These are phyloP conservation scores for Lecanoromycetidae sp. DNA, from an alignment of 2,329 filamentous ascomycete species.

Conservation along the genomic window DNA sequence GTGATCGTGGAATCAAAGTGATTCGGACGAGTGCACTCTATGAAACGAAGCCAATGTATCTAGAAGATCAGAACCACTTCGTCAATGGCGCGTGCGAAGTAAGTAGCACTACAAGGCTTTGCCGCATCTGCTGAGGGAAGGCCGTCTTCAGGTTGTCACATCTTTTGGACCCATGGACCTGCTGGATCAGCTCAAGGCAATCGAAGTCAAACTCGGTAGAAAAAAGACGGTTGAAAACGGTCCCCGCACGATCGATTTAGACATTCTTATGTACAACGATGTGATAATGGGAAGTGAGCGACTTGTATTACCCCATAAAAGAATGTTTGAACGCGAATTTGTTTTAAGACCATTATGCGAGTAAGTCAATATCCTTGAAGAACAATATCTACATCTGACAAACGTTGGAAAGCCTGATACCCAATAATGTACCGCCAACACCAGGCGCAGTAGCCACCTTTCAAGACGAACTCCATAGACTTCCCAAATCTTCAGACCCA, in stretches of 20 bases:
- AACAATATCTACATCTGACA: not conserved
- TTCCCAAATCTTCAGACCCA: slow-evolving; percentile 38
- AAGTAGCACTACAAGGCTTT: slow-evolving; percentile 23
- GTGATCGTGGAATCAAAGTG: slow-evolving; percentile 58
- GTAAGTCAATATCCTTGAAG: slow-evolving; percentile 34
- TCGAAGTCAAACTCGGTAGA: slow-evolving; percentile 69
- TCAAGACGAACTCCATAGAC: slow-evolving; percentile 20
- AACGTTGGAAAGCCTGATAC: slow-evolving; percentile 13
- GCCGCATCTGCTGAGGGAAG: not conserved
- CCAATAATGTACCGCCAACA: slow-evolving; percentile 1
- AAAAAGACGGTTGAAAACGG: slow-evolving; percentile 84
- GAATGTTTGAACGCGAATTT: slow-evolving; percentile 86
- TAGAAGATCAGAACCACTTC: slow-evolving; percentile 75
- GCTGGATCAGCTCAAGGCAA: slow-evolving; percentile 67
- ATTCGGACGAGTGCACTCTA: slow-evolving; percentile 76
- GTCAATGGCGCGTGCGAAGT: slow-evolving; percentile 90
- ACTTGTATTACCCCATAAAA: slow-evolving; percentile 70
- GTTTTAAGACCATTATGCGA: slow-evolving; percentile 78
- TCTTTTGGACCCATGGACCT: slow-evolving; percentile 60
- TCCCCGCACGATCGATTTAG: slow-evolving; percentile 85
- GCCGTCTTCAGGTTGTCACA: slow-evolving; percentile 58
- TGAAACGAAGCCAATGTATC: slow-evolving; percentile 96
- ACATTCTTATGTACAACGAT: slow-evolving; percentile 74
- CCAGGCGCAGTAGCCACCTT: slow-evolving; percentile 2
- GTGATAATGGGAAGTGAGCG: slow-evolving; percentile 54